Evolutionary conservation across 306 rosid genomes (phyloP), one percentile per base, ranked within the genome.

Genomic region (Vicia faba): DNA sequence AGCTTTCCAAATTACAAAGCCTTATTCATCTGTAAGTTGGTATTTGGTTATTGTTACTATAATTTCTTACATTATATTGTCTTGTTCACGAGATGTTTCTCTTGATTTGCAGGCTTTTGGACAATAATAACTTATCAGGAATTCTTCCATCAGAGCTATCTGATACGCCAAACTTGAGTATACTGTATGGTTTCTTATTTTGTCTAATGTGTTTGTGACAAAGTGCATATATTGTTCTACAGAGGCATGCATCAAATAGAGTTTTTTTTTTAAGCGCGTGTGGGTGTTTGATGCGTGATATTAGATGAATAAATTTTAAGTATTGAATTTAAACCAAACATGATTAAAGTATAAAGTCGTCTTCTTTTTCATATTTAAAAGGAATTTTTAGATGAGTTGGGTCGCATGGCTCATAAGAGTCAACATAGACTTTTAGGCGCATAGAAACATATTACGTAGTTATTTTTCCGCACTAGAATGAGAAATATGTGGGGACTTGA

Each of bases 41-140:
- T 74, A 0, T 10, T 41, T 77, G 35, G 36, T 64, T 63, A 48
- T 12, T 11, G 1, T 50, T 54, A 2, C 6, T 14, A 54, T 54
- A 25, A 23, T 53, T 23, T 51, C 26, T 3, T 61, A 29, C 25
- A 55, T 71, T 33, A 6, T 55, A 12, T 0, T 54, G 29, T 26
- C 25, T 50, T 66, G 56, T 46, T 81, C 12, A 73, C 57, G 46
- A 65, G n/a, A 78, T 74, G 66, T 38, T 59, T 60, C 35, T 68
- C 45, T 72, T 68, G 48, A 25, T 12, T n/a, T 83, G 91, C 89
- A 95, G 99, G 71, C 96, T 95, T 72, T 85, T 95, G 7, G 99
- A 95, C 80, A 87, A 88, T 63, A 95, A 95, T 88, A 90, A 95
- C 14, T 69, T 95, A 73, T 64, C 97, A 14, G 99, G 99, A 79